phyloP scores from a whole-genome alignment of 169 alveolate species.

The Plasmodium vivax region DNA sequence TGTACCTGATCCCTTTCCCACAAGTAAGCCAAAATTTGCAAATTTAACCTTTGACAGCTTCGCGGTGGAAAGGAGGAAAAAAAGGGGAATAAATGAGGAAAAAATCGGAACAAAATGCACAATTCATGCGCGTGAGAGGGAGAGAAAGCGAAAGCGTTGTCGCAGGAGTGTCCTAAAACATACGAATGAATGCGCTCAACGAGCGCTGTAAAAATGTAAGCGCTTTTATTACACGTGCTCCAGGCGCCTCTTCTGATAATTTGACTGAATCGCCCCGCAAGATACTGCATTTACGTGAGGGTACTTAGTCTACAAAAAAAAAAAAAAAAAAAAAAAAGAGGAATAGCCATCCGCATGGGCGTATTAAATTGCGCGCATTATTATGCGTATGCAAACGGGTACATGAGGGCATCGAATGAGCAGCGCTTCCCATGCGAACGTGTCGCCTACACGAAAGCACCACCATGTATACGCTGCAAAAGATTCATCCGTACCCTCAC shows the following conservation, averaged over 20 bases:
- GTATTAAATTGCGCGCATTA: neutral
- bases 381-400: neutral
- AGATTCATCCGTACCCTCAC: neutral
- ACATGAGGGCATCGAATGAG: neutral
- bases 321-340: slow-evolving; percentile 11
- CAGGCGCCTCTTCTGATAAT: slow-evolving; percentile 96
- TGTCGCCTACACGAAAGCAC: neutral
- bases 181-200: neutral
- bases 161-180: neutral
- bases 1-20: slow-evolving; percentile 81
- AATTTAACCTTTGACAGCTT: slow-evolving; percentile 69
- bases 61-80: neutral
- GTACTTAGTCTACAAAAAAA: slow-evolving; percentile 31
- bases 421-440: neutral
- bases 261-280: slow-evolving; percentile 97
- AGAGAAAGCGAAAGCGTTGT: neutral
- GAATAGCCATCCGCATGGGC: neutral
- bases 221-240: slow-evolving; percentile 93
- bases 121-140: neutral
- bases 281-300: slow-evolving; percentile 69
- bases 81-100: neutral
- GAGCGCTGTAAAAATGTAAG: neutral
- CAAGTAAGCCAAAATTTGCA: slow-evolving; percentile 78
- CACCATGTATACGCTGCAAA: neutral
- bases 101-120: neutral